Evolutionary conservation across 2,329 filamentous ascomycete species (phyloP).

Genomic region (Neopestalotiopsis rosae): DNA sequence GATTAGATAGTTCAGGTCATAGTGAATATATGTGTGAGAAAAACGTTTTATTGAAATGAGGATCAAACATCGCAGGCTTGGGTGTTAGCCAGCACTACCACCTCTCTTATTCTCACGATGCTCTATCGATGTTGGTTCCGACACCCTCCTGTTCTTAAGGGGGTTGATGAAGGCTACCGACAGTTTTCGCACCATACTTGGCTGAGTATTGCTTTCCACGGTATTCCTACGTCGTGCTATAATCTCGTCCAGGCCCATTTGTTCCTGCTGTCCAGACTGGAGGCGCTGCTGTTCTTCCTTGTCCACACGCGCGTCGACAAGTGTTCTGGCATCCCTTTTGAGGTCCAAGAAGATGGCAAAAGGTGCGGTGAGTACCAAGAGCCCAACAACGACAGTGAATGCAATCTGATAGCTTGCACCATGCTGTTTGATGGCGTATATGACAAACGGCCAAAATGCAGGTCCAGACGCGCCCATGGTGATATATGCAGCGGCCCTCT

Average conservation of each 20-base stretch:
- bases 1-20: neutral
- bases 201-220: conserved; percentile 25
- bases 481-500: conserved; percentile 77
- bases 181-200: conserved; percentile 30
- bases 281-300: conserved; percentile 37
- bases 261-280: conserved; percentile 44
- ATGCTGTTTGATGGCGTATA: conserved; percentile 68
- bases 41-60: neutral
- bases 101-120: conserved; percentile 28
- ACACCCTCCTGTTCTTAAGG: conserved; percentile 24
- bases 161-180: conserved; percentile 29
- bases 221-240: conserved; percentile 34
- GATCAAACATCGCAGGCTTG: neutral
- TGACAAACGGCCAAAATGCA: conserved; percentile 75
- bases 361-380: conserved; percentile 51
- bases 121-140: conserved; percentile 27
- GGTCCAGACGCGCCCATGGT: conserved; percentile 78
- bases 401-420: conserved; percentile 67
- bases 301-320: conserved; percentile 48
- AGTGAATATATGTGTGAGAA: neutral
- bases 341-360: conserved; percentile 57
- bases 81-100: conserved; percentile 8
- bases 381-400: conserved; percentile 65
- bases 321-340: conserved; percentile 49
- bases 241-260: conserved; percentile 49